Percentiles rank a stretch among this genome's conserved stretches.
Conservation (phyloP, 257 asterid species). For the Solanum pimpinellifolium region DNA sequence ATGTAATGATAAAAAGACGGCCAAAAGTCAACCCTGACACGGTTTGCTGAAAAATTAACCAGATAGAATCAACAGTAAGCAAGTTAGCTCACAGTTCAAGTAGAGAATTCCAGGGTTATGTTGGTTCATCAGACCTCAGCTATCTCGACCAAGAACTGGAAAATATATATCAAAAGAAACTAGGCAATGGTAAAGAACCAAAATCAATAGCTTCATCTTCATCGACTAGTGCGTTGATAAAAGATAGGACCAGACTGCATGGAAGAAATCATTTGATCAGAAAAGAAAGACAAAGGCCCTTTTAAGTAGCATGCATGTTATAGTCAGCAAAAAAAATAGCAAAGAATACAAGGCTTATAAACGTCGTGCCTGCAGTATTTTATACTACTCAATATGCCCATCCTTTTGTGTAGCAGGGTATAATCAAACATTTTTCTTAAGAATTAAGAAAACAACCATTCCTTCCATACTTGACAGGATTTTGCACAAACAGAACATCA, state of each 20-base stretch:
- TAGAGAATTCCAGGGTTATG: background rate
- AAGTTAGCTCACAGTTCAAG: background rate
- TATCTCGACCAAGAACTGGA: background rate
- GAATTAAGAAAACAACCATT: background rate
- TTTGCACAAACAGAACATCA: background rate
- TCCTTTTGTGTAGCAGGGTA: background rate
- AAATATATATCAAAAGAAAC: background rate
- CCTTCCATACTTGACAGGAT: background rate
- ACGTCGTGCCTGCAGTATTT: background rate
- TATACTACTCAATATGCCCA: background rate
- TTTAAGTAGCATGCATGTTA: background rate
- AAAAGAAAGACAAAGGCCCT: background rate
- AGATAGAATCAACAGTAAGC: background rate
- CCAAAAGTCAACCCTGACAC: background rate
- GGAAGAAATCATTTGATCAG: background rate
- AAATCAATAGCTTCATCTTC: constrained; percentile 44
- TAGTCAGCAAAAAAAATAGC: background rate
- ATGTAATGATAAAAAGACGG: background rate
- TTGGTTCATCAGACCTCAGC: background rate
- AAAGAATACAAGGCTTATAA: background rate
- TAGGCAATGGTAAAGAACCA: background rate
- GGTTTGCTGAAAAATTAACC: background rate
- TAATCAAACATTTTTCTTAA: background rate
- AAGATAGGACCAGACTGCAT: constrained; percentile 59
- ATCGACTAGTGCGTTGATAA: constrained; percentile 43